Conservation (phyloP, 2,329 filamentous ascomycete genomes). For the Pseudocercospora fijiensis region DNA sequence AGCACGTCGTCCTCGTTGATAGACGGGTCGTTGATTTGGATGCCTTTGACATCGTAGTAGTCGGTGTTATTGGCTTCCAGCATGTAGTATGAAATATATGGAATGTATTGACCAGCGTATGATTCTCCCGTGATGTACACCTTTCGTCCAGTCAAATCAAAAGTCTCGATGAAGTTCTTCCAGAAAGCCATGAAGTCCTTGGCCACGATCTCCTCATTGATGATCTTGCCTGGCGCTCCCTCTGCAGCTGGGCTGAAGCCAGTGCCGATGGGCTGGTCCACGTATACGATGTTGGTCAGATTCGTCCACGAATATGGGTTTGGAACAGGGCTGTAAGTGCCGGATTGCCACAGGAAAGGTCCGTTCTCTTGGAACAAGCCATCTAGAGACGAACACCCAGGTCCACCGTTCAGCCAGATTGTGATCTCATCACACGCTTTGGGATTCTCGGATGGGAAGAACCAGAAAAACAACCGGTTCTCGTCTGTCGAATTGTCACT, state of each 20-base stretch:
- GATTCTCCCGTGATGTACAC: slow-evolving; percentile 41
- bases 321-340: slow-evolving; percentile 41
- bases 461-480: slow-evolving; percentile 49
- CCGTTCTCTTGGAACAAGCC: slow-evolving; percentile 29
- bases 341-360: slow-evolving; percentile 47
- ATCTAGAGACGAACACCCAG: slow-evolving; percentile 27
- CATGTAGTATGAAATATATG: slow-evolving; percentile 38
- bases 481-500: slow-evolving; percentile 42
- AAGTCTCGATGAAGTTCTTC: slow-evolving; percentile 54
- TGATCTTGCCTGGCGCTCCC: slow-evolving; percentile 47
- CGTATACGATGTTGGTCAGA: slow-evolving; percentile 74
- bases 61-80: slow-evolving; percentile 33
- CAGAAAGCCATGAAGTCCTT: slow-evolving; percentile 47
- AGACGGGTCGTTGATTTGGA: slow-evolving; percentile 39
- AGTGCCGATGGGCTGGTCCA: slow-evolving; percentile 50
- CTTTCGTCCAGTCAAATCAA: slow-evolving; percentile 52
- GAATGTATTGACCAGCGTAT: slow-evolving; percentile 34
- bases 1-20: slow-evolving; percentile 43
- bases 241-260: slow-evolving; percentile 42
- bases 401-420: slow-evolving; percentile 35
- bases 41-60: slow-evolving; percentile 39
- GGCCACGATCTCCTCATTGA: slow-evolving; percentile 44
- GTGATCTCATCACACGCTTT: slow-evolving; percentile 43
- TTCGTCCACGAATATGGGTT: slow-evolving; percentile 55
- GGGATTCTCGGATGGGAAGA: slow-evolving; percentile 49